Base-by-base conservation (phyloP, 306 rosid species). In the Notholithocarpus densiflorus region DNA sequence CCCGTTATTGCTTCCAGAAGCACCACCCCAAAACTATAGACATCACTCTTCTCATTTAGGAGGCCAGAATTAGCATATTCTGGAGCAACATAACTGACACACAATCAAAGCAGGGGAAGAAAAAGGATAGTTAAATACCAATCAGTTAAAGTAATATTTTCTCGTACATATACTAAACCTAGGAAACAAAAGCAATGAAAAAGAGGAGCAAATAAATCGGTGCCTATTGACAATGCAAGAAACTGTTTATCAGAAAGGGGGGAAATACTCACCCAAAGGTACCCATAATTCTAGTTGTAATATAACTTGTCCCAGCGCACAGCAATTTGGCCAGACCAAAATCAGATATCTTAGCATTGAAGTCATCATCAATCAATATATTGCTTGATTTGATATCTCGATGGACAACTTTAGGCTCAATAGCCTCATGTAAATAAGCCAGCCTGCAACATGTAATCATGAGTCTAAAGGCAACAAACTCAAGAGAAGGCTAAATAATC, bases 261-360 rank as follows among this genome's bases (percentile, higher is more conserved):
- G 18, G 11, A 26, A 54, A 20, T 17, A 80, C 97, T 88, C 82
- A 94, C 98, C 98, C 98, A 32, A 94, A 94, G 75, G 98, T 94
- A 59, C 98, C 98, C 98, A 94, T 94, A 71, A 94, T 97, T 78
- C 98, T 87, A 84, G 98, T 94, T 57, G 96, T 94, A 74, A 94
- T 90, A 81, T 92, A 91, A 78, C 97, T 92, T 84, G 91, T 92
- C 80, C 97, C 97, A 15, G 94, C 89, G 75, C 93, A 93, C 26
- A 94, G 86, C 84, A 94, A 79, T 86, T 94, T 94, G 77, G 98
- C 98, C 61, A 92, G 83, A 40, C 98, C 98, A 88, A 94, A 94
- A 85, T 94, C 97, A 24, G 98, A 94, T 86, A 94, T 88, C 76
- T 94, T 94, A 48, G 98, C 94, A 89, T 94, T 90, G 82, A 94